Percentiles rank a stretch among this genome's conserved stretches.
phyloP scores from a whole-genome alignment of 805 yeast species.

The Saccharomyces jurei region DNA sequence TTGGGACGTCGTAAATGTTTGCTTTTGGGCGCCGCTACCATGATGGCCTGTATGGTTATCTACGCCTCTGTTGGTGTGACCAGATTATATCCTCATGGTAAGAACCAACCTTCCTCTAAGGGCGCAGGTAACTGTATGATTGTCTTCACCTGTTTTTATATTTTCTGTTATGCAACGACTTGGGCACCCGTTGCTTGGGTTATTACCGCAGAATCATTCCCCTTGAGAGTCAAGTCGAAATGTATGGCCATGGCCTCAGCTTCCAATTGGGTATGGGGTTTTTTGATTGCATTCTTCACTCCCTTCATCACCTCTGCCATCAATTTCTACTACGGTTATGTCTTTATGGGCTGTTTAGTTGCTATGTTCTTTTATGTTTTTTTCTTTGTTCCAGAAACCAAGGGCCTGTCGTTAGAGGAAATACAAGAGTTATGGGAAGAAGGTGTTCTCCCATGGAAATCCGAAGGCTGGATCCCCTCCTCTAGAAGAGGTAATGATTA shows the following conservation, averaged over 20 bases:
- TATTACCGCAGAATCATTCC: slow-evolving; percentile 57
- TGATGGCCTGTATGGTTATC: slow-evolving; percentile 35
- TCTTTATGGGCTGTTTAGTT: slow-evolving; percentile 45
- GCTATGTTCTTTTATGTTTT: slow-evolving; percentile 51
- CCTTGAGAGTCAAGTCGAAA: slow-evolving; percentile 56
- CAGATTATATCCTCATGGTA: slow-evolving; percentile 32
- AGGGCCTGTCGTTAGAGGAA: slow-evolving; percentile 71
- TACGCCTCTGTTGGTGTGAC: slow-evolving; percentile 55
- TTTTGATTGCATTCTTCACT: slow-evolving; percentile 57
- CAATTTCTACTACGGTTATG: slow-evolving; percentile 61
- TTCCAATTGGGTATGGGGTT: slow-evolving; percentile 57
- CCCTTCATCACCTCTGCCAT: slow-evolving; percentile 60
- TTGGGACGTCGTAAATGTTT: slow-evolving; percentile 42
- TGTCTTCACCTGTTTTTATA: slow-evolving; percentile 38
- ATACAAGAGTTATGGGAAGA: slow-evolving; percentile 52
- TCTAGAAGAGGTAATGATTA: slow-evolving; percentile 16
- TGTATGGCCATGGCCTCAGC: slow-evolving; percentile 51
- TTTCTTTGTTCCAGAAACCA: slow-evolving; percentile 66
- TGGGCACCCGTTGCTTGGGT: slow-evolving; percentile 65
- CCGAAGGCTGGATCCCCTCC: slow-evolving; percentile 42
- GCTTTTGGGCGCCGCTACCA: slow-evolving; percentile 39
- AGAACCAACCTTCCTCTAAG: slow-evolving; percentile 31
- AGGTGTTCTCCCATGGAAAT: slow-evolving; percentile 35
- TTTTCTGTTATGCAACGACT: slow-evolving; percentile 60
- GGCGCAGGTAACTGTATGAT: slow-evolving; percentile 33